Base-by-base conservation (phyloP, 2,329 filamentous ascomycete species). In the Monilinia aucupariae region DNA sequence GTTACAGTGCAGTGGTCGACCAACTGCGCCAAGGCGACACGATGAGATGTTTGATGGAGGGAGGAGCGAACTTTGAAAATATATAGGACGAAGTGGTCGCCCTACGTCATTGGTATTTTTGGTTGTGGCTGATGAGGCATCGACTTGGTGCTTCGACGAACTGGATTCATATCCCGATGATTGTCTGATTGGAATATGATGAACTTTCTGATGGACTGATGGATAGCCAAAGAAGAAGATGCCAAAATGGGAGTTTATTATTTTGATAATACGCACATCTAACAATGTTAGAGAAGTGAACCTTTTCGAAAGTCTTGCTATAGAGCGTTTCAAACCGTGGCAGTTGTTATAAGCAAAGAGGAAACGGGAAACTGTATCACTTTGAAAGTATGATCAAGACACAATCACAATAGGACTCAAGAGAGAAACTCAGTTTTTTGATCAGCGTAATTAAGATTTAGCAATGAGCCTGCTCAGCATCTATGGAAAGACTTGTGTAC, bases 391-490 rank as follows among this genome's bases (percentile, higher is more conserved):
- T 10, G 13, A 22, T 34, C n/a, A 25, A 54, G 37, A n/a, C 47
- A 30, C 34, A 22, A 22, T 54, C 39, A 54, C 4, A 34, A 15
- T 17, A n/a, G n/a, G 39, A 47, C 32, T 3, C 27, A 55, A 48
- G 10, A 27, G 30, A 47, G 9, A n/a, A 15, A 4, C 2, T 1
- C n/a, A 32, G 7, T 10, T 34, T 61, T 61, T 55, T 61, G 50
- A 61, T 61, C 59, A 61, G 59, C 50, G 55, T 61, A 61, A 61
- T 61, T 61, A 61, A 8, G 22, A 27, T 61, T 61, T 30, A 25
- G 20, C 13, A 55, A 34, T 43, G 58, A 60, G 39, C 30, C n/a
- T 55, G 30, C 49, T 39, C 39, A 61, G 50, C 59, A 61, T 61
- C 59, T 48, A 25, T 22, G 45, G 37, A 51, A 51, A 51, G 56